These are phyloP conservation scores for Cladophialophora chaetospira DNA, from an alignment of 2,329 filamentous ascomycete genomes.

Conservation along the genomic window DNA sequence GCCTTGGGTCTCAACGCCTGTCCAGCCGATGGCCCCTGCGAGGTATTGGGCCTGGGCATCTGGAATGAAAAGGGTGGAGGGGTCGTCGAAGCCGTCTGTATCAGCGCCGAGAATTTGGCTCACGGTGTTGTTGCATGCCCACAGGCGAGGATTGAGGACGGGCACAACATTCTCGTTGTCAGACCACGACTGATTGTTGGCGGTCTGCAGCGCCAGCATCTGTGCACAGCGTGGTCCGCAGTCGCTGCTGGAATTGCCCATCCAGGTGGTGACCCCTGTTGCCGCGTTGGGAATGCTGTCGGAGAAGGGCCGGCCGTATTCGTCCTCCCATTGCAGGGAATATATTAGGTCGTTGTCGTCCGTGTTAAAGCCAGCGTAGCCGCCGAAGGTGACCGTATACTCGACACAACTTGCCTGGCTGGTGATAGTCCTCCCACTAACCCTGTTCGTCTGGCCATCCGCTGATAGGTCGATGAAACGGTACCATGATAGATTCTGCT, in stretches of 20 bases:
- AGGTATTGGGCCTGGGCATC: conserved; percentile 19
- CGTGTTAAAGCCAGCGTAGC: conserved; percentile 15
- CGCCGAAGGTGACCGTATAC: conserved; percentile 14
- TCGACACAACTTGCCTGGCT: conserved; percentile 17
- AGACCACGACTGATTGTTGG: conserved; percentile 6
- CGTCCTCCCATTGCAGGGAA: conserved; percentile 9
- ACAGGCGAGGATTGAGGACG: conserved; percentile 12
- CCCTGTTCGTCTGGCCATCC: background rate
- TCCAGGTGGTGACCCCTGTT: conserved; percentile 13
- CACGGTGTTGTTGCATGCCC: conserved; percentile 25
- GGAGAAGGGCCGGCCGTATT: background rate
- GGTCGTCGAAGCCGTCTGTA: conserved; percentile 4
- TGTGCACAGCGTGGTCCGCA: conserved; percentile 23
- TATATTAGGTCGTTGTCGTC: background rate
- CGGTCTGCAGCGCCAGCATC: conserved; percentile 21
- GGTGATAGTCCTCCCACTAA: conserved; percentile 10
- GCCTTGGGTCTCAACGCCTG: conserved; percentile 8
- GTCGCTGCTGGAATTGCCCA: conserved; percentile 9
- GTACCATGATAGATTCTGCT: conserved; percentile 2
- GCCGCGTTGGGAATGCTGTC: conserved; percentile 3
- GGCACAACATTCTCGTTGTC: background rate
- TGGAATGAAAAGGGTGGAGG: conserved; percentile 7
- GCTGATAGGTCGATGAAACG: conserved; percentile 12
- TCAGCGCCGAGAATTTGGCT: conserved; percentile 9
- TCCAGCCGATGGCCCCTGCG: conserved; percentile 24